Evolutionary conservation across 805 yeast species (phyloP).

Genomic region (Candida nemodendra): DNA sequence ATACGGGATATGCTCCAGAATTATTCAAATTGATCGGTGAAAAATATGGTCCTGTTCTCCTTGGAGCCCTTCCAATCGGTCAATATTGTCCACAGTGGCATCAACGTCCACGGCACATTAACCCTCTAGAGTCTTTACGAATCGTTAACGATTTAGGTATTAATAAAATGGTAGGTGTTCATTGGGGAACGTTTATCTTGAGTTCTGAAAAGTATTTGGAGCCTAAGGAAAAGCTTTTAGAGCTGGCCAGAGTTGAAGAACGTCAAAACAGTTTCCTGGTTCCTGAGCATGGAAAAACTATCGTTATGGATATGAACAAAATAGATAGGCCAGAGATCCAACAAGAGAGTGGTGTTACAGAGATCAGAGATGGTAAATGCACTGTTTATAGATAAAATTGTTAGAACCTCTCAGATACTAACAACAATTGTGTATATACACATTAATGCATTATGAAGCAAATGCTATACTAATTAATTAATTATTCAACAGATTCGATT

Average conservation of each 20-base stretch:
- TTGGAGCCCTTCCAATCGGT: constrained; percentile 88
- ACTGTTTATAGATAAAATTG: constrained; percentile 15
- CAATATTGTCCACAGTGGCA: constrained; percentile 97
- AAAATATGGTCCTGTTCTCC: constrained; percentile 58
- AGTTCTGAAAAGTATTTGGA: constrained; percentile 87
- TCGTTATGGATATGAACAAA: constrained; percentile 44
- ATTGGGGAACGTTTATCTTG: constrained; percentile 93
- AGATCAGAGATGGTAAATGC: constrained; percentile 16
- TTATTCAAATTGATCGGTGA: constrained; percentile 65
- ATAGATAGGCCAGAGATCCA: constrained; percentile 17
- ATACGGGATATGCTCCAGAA: constrained; percentile 83
- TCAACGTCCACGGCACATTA: constrained; percentile 82
- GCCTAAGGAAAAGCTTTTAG: constrained; percentile 62
- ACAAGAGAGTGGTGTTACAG: constrained; percentile 12
- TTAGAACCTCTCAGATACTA: background rate
- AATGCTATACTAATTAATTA: background rate
- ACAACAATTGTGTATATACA: constrained; percentile 10
- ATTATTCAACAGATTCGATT: constrained; percentile 18
- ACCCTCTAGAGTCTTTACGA: constrained; percentile 72
- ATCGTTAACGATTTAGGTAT: constrained; percentile 65
- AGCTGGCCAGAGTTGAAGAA: constrained; percentile 43
- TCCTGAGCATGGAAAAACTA: constrained; percentile 77
- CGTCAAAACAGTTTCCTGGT: constrained; percentile 45
- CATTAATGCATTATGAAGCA: background rate
- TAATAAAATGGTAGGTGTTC: constrained; percentile 75